phyloP scores from a whole-genome alignment of 75 land plant genomes.

The Picea sitchensis region DNA sequence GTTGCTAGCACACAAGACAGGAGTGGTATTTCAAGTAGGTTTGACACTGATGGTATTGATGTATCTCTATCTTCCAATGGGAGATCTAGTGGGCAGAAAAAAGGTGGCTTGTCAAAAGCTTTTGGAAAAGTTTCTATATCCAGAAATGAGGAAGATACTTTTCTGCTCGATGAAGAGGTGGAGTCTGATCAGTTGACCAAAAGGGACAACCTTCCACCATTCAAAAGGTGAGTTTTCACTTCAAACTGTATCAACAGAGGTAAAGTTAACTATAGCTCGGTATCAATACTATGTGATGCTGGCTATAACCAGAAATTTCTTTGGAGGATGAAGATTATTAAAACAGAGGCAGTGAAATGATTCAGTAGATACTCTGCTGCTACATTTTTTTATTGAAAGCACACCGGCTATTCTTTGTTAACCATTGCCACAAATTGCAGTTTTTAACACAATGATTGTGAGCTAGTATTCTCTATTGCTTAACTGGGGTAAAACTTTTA shows the following conservation, averaged over 20 bases:
- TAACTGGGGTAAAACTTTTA: not conserved
- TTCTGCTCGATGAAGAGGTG: conserved; percentile 90
- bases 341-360: not conserved
- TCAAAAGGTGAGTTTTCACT: conserved; percentile 38
- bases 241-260: conserved; percentile 7
- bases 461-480: not conserved
- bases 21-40: conserved; percentile 12
- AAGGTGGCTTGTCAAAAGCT: conserved; percentile 51
- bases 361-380: not conserved
- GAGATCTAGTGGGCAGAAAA: conserved; percentile 14
- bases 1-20: not conserved
- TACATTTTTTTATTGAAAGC: not conserved
- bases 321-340: not conserved
- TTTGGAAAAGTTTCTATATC: conserved; percentile 25
- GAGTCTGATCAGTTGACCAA: conserved; percentile 40
- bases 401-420: not conserved
- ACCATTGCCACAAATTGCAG: not conserved
- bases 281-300: not conserved
- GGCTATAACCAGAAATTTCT: not conserved
- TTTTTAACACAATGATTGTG: not conserved
- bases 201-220: conserved; percentile 16
- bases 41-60: conserved; percentile 14
- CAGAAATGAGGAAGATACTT: conserved; percentile 52
- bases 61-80: conserved; percentile 9
- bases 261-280: not conserved